phyloP scores from a whole-genome alignment of 164 flowering plant genomes.

The Protea cynaroides region DNA sequence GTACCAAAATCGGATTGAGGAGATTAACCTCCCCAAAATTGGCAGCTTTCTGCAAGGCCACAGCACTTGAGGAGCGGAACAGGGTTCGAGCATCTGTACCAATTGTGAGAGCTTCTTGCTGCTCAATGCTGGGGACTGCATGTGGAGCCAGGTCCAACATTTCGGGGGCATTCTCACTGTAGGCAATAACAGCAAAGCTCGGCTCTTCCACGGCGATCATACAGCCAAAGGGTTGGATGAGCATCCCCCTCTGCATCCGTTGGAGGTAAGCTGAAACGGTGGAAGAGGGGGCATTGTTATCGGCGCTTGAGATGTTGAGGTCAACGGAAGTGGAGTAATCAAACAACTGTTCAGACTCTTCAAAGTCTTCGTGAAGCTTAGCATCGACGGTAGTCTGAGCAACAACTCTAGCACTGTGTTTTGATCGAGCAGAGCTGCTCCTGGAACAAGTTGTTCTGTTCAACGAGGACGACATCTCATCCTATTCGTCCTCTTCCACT shows the following conservation, averaged over 20 bases:
- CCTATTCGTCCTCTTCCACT: conserved; percentile 4
- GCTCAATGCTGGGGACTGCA: conserved; percentile 10
- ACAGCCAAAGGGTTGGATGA: conserved; percentile 31
- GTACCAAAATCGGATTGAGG: conserved; percentile 26
- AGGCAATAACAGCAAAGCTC: conserved; percentile 17
- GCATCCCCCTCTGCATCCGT: conserved; percentile 28
- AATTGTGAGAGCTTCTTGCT: conserved; percentile 9
- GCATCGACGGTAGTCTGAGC: conserved; percentile 68
- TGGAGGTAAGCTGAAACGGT: conserved; percentile 34
- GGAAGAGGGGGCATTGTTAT: conserved; percentile 39
- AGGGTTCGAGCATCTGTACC: conserved; percentile 29
- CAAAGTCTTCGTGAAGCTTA: conserved; percentile 52
- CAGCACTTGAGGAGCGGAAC: conserved; percentile 20
- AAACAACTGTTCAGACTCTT: conserved; percentile 47
- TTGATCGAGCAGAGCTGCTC: conserved; percentile 49
- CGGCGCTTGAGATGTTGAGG: conserved; percentile 33
- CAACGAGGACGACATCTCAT: conserved; percentile 50
- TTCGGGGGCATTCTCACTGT: conserved; percentile 25
- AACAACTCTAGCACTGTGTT: conserved; percentile 38
- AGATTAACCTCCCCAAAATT: conserved; percentile 20
- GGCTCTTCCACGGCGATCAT: conserved; percentile 21
- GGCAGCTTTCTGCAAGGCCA: conserved; percentile 22
- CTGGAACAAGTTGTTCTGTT: conserved; percentile 41
- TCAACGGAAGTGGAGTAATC: conserved; percentile 57
- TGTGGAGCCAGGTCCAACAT: conserved; percentile 12